phyloP scores from a whole-genome alignment of 495 filamentous ascomycete genomes.

The Aspergillus ellipticus region DNA sequence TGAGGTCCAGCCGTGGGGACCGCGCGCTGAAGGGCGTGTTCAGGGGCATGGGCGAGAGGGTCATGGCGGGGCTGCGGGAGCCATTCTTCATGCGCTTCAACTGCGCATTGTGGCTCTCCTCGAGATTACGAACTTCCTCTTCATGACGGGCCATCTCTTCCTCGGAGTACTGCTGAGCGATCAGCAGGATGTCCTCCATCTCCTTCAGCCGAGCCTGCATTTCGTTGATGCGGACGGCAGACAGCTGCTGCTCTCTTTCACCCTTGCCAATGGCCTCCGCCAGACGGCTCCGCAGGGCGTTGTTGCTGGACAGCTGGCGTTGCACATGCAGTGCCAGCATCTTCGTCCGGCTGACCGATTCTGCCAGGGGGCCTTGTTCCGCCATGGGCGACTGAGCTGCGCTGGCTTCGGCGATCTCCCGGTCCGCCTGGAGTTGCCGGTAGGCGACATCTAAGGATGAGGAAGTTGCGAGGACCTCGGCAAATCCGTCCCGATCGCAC shows the following conservation, averaged over 20 bases:
- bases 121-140: constrained; percentile 71
- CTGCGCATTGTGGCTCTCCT: constrained; percentile 73
- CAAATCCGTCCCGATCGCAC: constrained; percentile 42
- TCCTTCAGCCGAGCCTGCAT: constrained; percentile 74
- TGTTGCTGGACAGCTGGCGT: constrained; percentile 72
- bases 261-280: constrained; percentile 80
- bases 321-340: constrained; percentile 71
- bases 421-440: constrained; percentile 73
- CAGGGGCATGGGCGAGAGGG: constrained; percentile 50
- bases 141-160: constrained; percentile 78
- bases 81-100: constrained; percentile 70
- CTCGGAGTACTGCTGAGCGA: constrained; percentile 83
- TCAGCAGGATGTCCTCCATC: constrained; percentile 78
- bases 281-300: constrained; percentile 72
- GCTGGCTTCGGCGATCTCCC: constrained; percentile 61
- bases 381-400: constrained; percentile 61
- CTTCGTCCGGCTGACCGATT: constrained; percentile 72
- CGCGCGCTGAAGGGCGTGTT: constrained; percentile 58
- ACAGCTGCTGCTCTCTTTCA: constrained; percentile 77
- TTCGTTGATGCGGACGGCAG: constrained; percentile 72
- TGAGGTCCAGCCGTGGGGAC: constrained; percentile 56
- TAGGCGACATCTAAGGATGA: constrained; percentile 76
- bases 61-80: constrained; percentile 34
- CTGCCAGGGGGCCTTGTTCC: constrained; percentile 63
- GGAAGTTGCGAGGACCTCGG: constrained; percentile 56